A percentile compares a stretch with the other conserved stretches of the same genome.
phyloP scores from a whole-genome alignment of 495 filamentous ascomycete species.

The Xylaria castorea region DNA sequence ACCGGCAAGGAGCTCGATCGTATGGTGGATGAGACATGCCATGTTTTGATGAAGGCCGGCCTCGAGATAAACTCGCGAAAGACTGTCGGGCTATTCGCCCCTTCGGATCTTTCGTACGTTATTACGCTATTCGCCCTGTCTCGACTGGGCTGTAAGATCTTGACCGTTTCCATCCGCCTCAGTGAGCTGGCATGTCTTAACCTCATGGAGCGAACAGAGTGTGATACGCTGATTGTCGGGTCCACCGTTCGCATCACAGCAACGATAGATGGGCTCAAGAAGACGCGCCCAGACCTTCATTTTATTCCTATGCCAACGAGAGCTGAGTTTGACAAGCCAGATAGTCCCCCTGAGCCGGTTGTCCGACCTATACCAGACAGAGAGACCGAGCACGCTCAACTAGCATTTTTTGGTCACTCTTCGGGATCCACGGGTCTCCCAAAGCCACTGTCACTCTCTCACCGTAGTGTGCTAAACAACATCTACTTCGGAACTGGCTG shows the following conservation, averaged over 20 bases:
- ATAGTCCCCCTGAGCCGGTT: constrained; percentile 36
- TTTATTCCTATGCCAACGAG: constrained; percentile 43
- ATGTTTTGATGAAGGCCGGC: constrained; percentile 39
- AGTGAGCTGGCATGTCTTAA: constrained; percentile 58
- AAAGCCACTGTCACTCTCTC: constrained; percentile 54
- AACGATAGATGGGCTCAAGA: constrained; percentile 52
- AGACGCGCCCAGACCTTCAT: constrained; percentile 43
- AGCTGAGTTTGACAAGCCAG: constrained; percentile 43
- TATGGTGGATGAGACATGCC: constrained; percentile 58
- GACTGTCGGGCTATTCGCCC: constrained; percentile 61
- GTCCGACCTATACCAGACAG: constrained; percentile 43
- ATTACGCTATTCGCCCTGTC: constrained; percentile 64
- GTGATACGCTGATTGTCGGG: constrained; percentile 49
- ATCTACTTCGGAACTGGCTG: constrained; percentile 44
- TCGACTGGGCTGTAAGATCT: constrained; percentile 62
- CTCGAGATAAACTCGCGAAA: constrained; percentile 44
- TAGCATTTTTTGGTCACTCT: constrained; percentile 60
- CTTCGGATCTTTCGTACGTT: constrained; percentile 63
- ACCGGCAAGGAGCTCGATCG: constrained; percentile 60
- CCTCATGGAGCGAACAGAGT: constrained; percentile 54
- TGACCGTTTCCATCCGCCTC: constrained; percentile 66
- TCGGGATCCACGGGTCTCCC: constrained; percentile 66
- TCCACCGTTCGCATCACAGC: constrained; percentile 47
- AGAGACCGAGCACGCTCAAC: constrained; percentile 44
- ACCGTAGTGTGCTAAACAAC: constrained; percentile 47